phyloP scores from a whole-genome alignment of 1,139 yeast genomes.

The Pichia terricola region DNA sequence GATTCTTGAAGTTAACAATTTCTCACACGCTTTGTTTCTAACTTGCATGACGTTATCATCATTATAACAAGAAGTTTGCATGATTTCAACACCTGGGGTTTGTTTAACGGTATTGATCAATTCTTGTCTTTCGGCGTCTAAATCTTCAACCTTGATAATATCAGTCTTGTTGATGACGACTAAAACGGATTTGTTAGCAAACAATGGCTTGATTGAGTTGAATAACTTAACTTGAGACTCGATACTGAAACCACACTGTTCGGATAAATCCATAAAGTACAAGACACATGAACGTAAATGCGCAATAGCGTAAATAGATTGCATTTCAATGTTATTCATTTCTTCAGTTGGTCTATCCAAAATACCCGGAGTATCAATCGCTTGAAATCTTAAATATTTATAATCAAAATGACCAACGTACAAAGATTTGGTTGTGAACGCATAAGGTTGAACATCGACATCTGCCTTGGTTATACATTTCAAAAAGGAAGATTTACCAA shows the following conservation, averaged over 20 bases:
- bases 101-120: conserved; percentile 53
- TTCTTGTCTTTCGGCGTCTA: conserved; percentile 66
- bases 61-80: conserved; percentile 87
- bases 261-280: conserved; percentile 96
- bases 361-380: conserved; percentile 98
- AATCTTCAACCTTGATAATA: conserved; percentile 75
- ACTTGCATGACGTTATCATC: conserved; percentile 95
- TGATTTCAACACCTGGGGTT: conserved; percentile 78
- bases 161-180: conserved; percentile 94
- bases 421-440: conserved; percentile 91
- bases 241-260: conserved; percentile 96
- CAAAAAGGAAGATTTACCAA: conserved; percentile 94
- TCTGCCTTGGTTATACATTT: conserved; percentile 93
- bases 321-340: conserved; percentile 99
- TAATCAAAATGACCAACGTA: conserved; percentile 97
- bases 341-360: conserved; percentile 98
- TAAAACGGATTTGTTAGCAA: conserved; percentile 92
- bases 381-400: conserved; percentile 94
- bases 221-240: conserved; percentile 96
- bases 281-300: conserved; percentile 93
- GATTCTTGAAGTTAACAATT: conserved; percentile 86
- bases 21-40: conserved; percentile 95
- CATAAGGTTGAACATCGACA: conserved; percentile 98
- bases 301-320: conserved; percentile 95
- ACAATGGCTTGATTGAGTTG: conserved; percentile 93